Evolutionary conservation across 129 eudicot species (phyloP).

Genomic region (Flaveria ramosissima): DNA sequence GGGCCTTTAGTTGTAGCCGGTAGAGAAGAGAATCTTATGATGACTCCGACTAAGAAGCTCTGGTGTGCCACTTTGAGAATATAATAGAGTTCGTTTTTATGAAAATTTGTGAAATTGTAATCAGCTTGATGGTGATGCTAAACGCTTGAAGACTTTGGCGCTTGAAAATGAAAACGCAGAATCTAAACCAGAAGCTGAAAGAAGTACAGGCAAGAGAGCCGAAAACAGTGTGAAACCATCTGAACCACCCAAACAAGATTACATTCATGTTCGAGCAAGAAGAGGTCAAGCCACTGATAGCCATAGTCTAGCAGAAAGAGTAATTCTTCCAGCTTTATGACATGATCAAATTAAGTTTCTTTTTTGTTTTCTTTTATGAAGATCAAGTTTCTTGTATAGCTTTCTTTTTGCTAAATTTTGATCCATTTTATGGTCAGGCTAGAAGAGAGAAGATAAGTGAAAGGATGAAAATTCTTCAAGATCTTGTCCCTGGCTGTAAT

Average conservation of each 20-base stretch:
- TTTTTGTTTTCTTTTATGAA: neutral
- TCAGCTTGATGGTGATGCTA: constrained; percentile 72
- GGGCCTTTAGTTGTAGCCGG: too few species aligned
- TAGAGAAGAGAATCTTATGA: too few species aligned
- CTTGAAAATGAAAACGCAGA: constrained; percentile 59
- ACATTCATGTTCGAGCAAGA: constrained; percentile 94
- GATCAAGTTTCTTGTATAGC: neutral
- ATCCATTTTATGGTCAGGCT: constrained; percentile 52
- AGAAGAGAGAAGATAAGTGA: constrained; percentile 98
- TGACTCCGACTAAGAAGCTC: too few species aligned
- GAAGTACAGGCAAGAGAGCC: constrained; percentile 52
- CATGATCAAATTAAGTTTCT: neutral
- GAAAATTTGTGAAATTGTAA: constrained; percentile 3
- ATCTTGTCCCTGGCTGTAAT: constrained; percentile 92
- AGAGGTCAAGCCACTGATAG: constrained; percentile 99
- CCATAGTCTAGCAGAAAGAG: constrained; percentile 97
- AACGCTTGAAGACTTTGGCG: constrained; percentile 54
- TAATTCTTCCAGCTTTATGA: constrained; percentile 32
- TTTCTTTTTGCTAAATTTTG: constrained; percentile 7
- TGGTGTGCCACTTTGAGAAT: neutral
- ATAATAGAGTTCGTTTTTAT: neutral
- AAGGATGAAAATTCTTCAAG: constrained; percentile 98
- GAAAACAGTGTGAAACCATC: constrained; percentile 53
- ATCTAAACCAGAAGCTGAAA: constrained; percentile 52
- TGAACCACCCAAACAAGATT: constrained; percentile 87